Evolutionary conservation across 495 filamentous ascomycete species (phyloP), one percentile per base, ranked within the genome.

Genomic region (Massariosphaeria phaeospora): DNA sequence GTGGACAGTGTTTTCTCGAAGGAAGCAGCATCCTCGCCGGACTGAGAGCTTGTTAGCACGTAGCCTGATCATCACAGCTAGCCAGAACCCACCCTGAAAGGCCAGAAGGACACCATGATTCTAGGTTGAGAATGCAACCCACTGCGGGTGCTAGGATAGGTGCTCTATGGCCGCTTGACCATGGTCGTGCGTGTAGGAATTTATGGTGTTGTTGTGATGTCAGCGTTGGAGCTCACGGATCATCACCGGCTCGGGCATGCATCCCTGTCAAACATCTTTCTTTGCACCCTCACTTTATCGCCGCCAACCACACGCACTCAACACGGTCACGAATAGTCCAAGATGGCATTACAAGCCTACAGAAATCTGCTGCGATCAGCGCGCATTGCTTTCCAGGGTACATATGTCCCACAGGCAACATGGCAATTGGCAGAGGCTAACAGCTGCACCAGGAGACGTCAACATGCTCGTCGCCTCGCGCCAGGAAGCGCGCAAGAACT

Each of bases 1-100:
- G 81, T 78, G 13, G 86, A 85, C 35, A 98, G 83, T 0, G 84
- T 80, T 72, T 89, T 95, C 70, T 98, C 93, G 63, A 97, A 98
- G 4, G 83, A 86, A 33, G 91, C 91, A 1, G 91, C 85, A 60
- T 91, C 95, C 67, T 79, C 85, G 63, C 87, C 82, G 79, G 70
- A 84, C 81, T 88, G 94, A n/a, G 31, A 26, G 18, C 7, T 25
- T 25, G 18, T 24, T 41, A 24, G 34, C 48, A 27, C 31, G 46
- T 46, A 34, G n/a, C 5, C 31, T 17, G 20, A 36, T 24, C 12
- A 11, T 21, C 27, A 23, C 30, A 48, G 26, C 43, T 17, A 18
- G 23, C 6, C 45, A 30, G 31, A 12, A 57, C 55, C 18, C 41
- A 64, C 62, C 53, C 59, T 62, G 45, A 48, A 67, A 12, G 64